Evolutionary conservation across 495 filamentous ascomycete genomes (phyloP).

Genomic region (Apiosordaria backusii): DNA sequence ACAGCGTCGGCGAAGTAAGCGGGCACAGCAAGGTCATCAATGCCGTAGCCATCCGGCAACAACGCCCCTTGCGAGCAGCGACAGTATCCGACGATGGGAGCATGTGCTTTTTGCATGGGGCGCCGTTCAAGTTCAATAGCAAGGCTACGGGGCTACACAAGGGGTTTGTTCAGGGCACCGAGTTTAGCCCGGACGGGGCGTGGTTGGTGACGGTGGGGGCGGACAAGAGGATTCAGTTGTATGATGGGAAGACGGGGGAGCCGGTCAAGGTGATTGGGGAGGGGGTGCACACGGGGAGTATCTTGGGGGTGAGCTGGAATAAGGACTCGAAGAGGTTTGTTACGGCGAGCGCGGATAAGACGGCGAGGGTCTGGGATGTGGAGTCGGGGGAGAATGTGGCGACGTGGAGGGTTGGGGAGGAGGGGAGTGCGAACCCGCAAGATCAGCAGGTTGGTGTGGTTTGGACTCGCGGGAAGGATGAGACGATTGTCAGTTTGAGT

Average conservation of each 20-base stretch:
- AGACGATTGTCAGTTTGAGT: slow-evolving; percentile 82
- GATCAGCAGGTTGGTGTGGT: slow-evolving; percentile 95
- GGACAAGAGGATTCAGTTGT: slow-evolving; percentile 85
- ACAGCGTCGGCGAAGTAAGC: slow-evolving; percentile 87
- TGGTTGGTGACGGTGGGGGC: slow-evolving; percentile 83
- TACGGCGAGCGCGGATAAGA: slow-evolving; percentile 90
- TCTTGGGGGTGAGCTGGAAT: slow-evolving; percentile 88
- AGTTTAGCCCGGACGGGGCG: slow-evolving; percentile 86
- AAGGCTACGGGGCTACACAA: slow-evolving; percentile 72
- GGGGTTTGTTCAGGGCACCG: slow-evolving; percentile 82
- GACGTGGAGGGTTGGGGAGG: slow-evolving; percentile 84
- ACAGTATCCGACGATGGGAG: slow-evolving; percentile 87
- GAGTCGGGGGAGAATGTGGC: slow-evolving; percentile 71
- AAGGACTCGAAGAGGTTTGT: slow-evolving; percentile 84
- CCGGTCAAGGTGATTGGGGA: slow-evolving; percentile 71
- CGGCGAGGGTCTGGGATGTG: slow-evolving; percentile 84
- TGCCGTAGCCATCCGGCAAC: slow-evolving; percentile 81
- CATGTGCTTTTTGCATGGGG: slow-evolving; percentile 88
- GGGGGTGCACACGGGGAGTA: slow-evolving; percentile 81
- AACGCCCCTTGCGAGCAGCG: slow-evolving; percentile 82
- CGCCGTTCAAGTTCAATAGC: slow-evolving; percentile 89
- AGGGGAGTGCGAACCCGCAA: slow-evolving; percentile 65
- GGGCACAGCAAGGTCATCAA: slow-evolving; percentile 92
- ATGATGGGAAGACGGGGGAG: slow-evolving; percentile 93
- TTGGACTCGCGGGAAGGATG: slow-evolving; percentile 82